Base-by-base conservation (phyloP, 1,139 yeast species). In the Torulaspora pretoriensis region DNA sequence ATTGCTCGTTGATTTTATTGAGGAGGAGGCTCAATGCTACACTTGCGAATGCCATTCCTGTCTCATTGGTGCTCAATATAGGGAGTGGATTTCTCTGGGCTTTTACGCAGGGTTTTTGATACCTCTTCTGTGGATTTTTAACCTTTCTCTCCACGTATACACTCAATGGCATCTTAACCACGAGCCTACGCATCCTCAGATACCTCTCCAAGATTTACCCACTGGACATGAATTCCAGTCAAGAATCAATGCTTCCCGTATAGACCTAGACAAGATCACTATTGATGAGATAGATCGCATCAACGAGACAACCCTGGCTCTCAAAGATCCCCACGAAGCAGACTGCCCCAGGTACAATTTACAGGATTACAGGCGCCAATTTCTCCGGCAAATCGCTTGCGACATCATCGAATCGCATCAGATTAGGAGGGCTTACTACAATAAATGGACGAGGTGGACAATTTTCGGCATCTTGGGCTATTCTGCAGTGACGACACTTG, bases 1-100 rank as follows among this genome's bases (percentile, higher is more conserved):
- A 34, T 45, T 44, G 25, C 35, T 53, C 6, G 32, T 51, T 2
- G 53, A 52, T 3, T 56, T 53, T 10, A 50, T 53, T 33, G 51
- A 50, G 3, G 45, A 47, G 17, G 48, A 46, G 13, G 30, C 36
- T 12, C 40, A 45, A 19, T 26, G 22, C 10, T 52, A 46, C 41
- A 3, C 9, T 8, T 60, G 65, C 43, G 45, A 54, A 36, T 60
- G 64, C 43, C 33, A 33, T 3, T 52, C 62, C 24, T 60, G 65
- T 40, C 12, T 27, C 10, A 14, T 7, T 6, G 37, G 54, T 30
- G 16, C 23, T 9, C 29, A 32, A 6, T 30, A 42, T 19, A 44
- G 38, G 22, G 30, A 30, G 5, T 36, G 34, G 26, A 8, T 56
- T 12, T 41, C 49, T 4, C 46, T 49, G 17, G 38, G 51, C 8